Evolutionary conservation across 768 basidiomycete genomes (phyloP).

Genomic region (Trametes elegans): DNA sequence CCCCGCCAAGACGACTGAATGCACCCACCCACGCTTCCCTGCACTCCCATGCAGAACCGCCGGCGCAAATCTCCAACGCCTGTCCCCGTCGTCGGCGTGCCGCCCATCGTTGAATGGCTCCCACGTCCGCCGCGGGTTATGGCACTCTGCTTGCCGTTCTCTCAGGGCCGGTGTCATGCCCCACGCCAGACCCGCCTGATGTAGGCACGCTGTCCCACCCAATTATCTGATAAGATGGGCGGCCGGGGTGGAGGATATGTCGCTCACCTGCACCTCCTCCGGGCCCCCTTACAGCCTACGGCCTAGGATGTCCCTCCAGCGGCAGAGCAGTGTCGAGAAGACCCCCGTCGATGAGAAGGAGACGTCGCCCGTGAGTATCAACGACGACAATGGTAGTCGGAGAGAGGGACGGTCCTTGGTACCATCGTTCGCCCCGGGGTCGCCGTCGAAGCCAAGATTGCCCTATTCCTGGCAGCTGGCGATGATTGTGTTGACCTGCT

Average conservation of each 20-base stretch:
- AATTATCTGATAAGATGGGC: slow-evolving; percentile 29
- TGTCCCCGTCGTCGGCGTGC: slow-evolving; percentile 1
- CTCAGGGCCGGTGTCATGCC: slow-evolving; percentile 2
- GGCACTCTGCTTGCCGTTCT: neutral
- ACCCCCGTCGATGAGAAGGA: slow-evolving; percentile 21
- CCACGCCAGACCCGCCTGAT: neutral
- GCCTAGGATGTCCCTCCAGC: slow-evolving; percentile 14
- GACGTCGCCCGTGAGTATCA: slow-evolving; percentile 8
- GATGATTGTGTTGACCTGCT: slow-evolving; percentile 38
- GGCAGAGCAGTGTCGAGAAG: slow-evolving; percentile 17
- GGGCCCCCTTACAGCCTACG: neutral
- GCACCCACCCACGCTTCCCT: neutral
- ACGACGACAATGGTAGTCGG: slow-evolving; percentile 6
- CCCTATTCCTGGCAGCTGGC: slow-evolving; percentile 36
- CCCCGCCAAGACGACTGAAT: neutral
- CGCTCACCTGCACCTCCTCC: slow-evolving; percentile 12
- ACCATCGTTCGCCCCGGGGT: slow-evolving; percentile 3
- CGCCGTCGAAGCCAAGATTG: slow-evolving; percentile 27
- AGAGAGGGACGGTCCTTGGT: slow-evolving; percentile 1
- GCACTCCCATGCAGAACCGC: neutral
- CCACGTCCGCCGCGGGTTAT: slow-evolving; percentile 6
- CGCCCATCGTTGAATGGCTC: neutral
- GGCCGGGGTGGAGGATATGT: neutral
- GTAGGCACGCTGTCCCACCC: neutral
- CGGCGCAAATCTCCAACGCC: neutral